Evolutionary conservation across 257 asterid genomes (phyloP), one percentile per base, ranked within the genome.

Genomic region (Coffea canephora): DNA sequence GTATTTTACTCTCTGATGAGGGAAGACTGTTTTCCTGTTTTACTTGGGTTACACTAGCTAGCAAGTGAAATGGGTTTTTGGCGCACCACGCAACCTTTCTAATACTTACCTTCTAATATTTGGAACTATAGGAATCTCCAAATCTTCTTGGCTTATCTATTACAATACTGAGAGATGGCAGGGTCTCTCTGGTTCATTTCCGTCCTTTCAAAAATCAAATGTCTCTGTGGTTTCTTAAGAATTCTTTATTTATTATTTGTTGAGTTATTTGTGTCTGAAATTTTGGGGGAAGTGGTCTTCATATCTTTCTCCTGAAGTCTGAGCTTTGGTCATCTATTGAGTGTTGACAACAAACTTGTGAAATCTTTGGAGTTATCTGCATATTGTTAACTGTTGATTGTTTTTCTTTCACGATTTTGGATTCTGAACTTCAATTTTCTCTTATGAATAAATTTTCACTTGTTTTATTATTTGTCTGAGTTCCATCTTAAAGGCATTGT

Each of bases 401-500:
- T 64, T 45, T 64, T 25, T 68, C 23, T 15, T 39, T 59, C 25
- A 74, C 10, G 8, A 36, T 12, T 52, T 73, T 23, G 12, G 62
- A 66, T 36, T 61, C 71, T 79, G 78, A 61, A 55, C 36, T 73
- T 41, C 50, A 36, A 69, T 69, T 45, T 18, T 65, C 39, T 75
- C 25, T n/a, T 61, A 25, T 43, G 25, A 2, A 48, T 61, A 9
- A 27, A 8, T 52, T 41, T 12, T 55, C 81, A 62, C 27, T 25
- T 75, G 18, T 16, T 49, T 57, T 34, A 31, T 9, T 55, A 21
- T 73, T 77, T 64, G 27, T 23, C 73, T 52, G 48, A 36, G 16
- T 67, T 77, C 39, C 34, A 12, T 52, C 21, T 54, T 34, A 59
- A 74, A 78, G 77, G 50, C 45, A 50, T 75, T 77, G 46, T 69